A percentile compares a stretch with the other conserved stretches of the same genome.
These are phyloP conservation scores for Epichloe elymi DNA, from an alignment of 2,329 filamentous ascomycete species.

Conservation along the genomic window DNA sequence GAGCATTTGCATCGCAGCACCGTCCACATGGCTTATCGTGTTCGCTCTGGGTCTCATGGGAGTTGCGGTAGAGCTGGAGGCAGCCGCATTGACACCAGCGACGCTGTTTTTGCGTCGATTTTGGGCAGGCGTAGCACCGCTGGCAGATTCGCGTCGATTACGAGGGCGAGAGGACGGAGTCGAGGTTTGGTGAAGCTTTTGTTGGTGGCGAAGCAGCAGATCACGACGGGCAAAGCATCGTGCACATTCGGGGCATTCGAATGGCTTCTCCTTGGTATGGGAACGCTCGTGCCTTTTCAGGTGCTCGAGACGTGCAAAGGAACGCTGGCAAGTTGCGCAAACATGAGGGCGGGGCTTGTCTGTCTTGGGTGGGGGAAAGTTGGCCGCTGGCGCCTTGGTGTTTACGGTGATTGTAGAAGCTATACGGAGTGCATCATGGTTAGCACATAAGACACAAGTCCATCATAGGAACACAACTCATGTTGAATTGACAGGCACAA, in stretches of 20 bases:
- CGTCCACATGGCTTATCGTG: slow-evolving; percentile 89
- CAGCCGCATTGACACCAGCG: slow-evolving; percentile 39
- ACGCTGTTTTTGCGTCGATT: slow-evolving; percentile 86
- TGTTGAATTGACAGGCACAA: background rate
- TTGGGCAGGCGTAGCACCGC: slow-evolving; percentile 50
- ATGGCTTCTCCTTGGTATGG: slow-evolving; percentile 98
- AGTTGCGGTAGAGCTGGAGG: slow-evolving; percentile 31
- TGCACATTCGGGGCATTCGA: slow-evolving; percentile 89
- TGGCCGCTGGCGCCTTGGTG: slow-evolving; percentile 26
- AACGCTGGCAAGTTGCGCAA: slow-evolving; percentile 80
- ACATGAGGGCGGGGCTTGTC: slow-evolving; percentile 95
- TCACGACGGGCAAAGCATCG: slow-evolving; percentile 92
- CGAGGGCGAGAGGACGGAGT: slow-evolving; percentile 77
- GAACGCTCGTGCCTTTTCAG: slow-evolving; percentile 94
- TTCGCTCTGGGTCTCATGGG: slow-evolving; percentile 82
- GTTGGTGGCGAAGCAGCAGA: slow-evolving; percentile 84
- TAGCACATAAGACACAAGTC: slow-evolving; percentile 13
- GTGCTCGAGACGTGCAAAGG: slow-evolving; percentile 90
- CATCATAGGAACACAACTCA: background rate
- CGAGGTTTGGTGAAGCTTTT: slow-evolving; percentile 92
- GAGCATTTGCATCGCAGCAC: slow-evolving; percentile 59
- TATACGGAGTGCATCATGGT: slow-evolving; percentile 14
- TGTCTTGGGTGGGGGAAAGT: slow-evolving; percentile 80
- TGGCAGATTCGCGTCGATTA: slow-evolving; percentile 81
- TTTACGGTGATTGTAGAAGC: slow-evolving; percentile 40